Base-by-base conservation (phyloP, 345 rosid species). In the Murraya koenigii region DNA sequence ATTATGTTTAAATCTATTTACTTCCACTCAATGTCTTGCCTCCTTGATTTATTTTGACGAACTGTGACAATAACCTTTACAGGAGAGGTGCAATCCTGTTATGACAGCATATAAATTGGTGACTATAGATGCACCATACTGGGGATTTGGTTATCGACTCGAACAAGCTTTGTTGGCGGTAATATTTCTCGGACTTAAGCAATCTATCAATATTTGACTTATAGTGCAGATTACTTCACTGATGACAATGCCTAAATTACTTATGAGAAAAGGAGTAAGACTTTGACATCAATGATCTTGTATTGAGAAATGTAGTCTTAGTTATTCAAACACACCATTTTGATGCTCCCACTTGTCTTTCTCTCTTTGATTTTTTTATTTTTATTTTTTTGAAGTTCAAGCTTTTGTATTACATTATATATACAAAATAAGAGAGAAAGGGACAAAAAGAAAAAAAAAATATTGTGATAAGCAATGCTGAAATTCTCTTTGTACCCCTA, bases 21-120 rank as follows among this genome's bases (percentile, higher is more conserved):
- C 35, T 26, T 41, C 10, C 47, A 19, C 25, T 1, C 20, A 49
- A 26, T 69, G 7, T 28, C 59, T 69, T 47, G 5, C 52, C 52
- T 17, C 36, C 9, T 47, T 33, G 19, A 15, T 49, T 28, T 49
- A 10, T 7, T 54, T 70, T 60, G 58, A 49, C 19, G 1, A 14
- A 35, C 32, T 30, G 63, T 66, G 68, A 66, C 20, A 22, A 69
- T 19, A 58, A 47, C 33, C 52, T 56, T 81, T 88, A 85, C 93
- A 91, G 95, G 89, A 80, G 55, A 82, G 71, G 58, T 85, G 90
- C 75, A 77, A 81, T 75, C 91, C 93, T 9, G 89, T 91, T 28
- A 89, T 89, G 95, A 91, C 93, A 26, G 93, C 90, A 23, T 91
- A 88, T 73, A 91, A 91, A 69, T 84, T 91, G 86, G 86, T 91